Conservation (phyloP, 257 asterid genomes). For the Solanum sitiens region DNA sequence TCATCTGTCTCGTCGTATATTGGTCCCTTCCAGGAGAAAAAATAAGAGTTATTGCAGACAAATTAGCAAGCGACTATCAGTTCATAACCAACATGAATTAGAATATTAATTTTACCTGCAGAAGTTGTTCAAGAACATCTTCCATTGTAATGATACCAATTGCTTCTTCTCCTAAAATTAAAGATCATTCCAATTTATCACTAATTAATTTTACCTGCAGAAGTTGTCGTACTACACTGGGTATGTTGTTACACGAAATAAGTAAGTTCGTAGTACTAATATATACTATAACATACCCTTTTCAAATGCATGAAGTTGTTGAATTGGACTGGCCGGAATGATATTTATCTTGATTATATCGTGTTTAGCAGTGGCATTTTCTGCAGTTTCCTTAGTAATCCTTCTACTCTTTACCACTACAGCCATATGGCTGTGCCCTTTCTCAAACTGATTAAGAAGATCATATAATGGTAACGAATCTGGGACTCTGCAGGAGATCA, state of each 20-base stretch:
- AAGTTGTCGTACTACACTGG: background rate
- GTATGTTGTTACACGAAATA: background rate
- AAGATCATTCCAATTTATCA: constrained; percentile 8
- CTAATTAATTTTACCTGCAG: background rate
- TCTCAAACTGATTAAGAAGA: constrained; percentile 43
- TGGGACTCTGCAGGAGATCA: constrained; percentile 23
- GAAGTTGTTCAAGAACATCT: constrained; percentile 57
- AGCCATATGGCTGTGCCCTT: constrained; percentile 65
- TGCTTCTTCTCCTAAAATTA: constrained; percentile 34
- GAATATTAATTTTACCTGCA: constrained; percentile 28
- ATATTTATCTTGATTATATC: constrained; percentile 10
- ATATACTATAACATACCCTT: constrained; percentile 6
- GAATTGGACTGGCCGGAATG: constrained; percentile 2
- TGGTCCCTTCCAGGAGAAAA: constrained; percentile 24
- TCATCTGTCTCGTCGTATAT: constrained; percentile 62
- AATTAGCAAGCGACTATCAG: background rate
- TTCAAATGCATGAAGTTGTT: background rate
- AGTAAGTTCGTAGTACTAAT: background rate
- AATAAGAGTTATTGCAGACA: background rate
- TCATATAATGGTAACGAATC: constrained; percentile 45
- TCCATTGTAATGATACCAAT: constrained; percentile 67
- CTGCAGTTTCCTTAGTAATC: background rate
- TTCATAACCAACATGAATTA: background rate
- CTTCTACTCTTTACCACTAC: constrained; percentile 31
- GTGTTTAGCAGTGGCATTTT: background rate